Evolutionary conservation across 2,329 filamentous ascomycete genomes (phyloP).

Genomic region (Anthostomella pinea): DNA sequence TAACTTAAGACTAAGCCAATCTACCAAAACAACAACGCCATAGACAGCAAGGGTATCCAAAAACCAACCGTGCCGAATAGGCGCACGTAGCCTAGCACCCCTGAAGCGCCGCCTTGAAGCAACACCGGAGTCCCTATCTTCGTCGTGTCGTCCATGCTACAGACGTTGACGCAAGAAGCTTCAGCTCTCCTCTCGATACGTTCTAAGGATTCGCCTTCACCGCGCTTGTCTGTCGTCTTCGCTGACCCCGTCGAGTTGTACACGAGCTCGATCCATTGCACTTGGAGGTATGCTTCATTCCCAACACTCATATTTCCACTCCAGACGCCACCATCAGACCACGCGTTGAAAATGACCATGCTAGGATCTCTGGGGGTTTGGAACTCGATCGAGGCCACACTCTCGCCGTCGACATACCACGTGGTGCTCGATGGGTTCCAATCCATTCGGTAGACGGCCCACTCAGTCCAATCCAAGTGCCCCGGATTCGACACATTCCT

Average conservation of each 20-base stretch:
- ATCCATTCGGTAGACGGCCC: conserved; percentile 59
- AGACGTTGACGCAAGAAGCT: conserved; percentile 26
- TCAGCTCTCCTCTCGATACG: conserved; percentile 16
- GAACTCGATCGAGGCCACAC: conserved; percentile 51
- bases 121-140: conserved; percentile 39
- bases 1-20: too few relatives aligned
- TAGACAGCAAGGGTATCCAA: conserved; percentile 18
- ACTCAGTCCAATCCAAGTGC: conserved; percentile 47
- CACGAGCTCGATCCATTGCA: conserved; percentile 62
- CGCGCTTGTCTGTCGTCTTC: conserved; percentile 13
- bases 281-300: conserved; percentile 51
- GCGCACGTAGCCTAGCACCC: too few relatives aligned
- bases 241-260: conserved; percentile 42
- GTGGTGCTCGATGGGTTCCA: conserved; percentile 52
- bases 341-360: conserved; percentile 56
- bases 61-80: neutral
- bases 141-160: conserved; percentile 35
- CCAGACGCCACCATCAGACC: conserved; percentile 60
- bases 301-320: conserved; percentile 55
- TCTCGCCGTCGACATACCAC: conserved; percentile 54
- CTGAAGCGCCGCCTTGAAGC: conserved; percentile 25
- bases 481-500: conserved; percentile 45
- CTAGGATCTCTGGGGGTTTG: conserved; percentile 53
- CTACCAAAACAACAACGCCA: conserved; percentile 18
- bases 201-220: neutral